Base-by-base conservation (phyloP, 495 filamentous ascomycete genomes). In the Paragyromitra xinjiangensis region DNA sequence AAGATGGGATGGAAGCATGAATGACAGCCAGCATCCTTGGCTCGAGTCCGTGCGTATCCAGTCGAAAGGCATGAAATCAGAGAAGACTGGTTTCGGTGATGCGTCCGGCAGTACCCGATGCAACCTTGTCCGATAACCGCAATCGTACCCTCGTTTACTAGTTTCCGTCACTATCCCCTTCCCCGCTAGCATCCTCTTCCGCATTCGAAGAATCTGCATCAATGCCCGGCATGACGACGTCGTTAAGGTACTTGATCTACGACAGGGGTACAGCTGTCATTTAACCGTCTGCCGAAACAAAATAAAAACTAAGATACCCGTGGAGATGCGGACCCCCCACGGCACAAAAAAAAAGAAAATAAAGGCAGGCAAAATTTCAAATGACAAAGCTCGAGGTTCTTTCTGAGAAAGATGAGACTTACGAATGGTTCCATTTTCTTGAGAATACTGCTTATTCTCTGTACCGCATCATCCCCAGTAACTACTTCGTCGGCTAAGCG, bases 201-300 rank as follows among this genome's bases (percentile, higher is more conserved):
- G 58, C 78, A 75, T 67, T 62, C 58, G 78, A 77, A 69, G 63
- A 64, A 69, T 80, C 78, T 64, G 53, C 61, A 45, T 79, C 78
- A 61, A 82, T 73, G 55, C 89, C 88, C 48, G 88, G 88, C 88
- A 89, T 89, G 72, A 89, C 86, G 53, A 89, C 84, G 78, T 85
- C 86, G 77, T 90, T 90, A 69, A 90, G 85, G 84, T 88, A 89
- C 67, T 86, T 88, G 73, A 90, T 87, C 88, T 89, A 83, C 77
- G 71, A 55, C 74, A 78, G 77, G 77, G 77, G 75, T 79, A 61
- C 66, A 78, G 77, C 68, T 79, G 77, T 78, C 74, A 79, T 79
- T 79, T 79, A 79, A 81, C 80, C 82, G 77, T 61, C 77, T 79
- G 66, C 77, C 67, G 59, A 66, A 66, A 61, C 53, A 78, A 51